Base-by-base conservation (phyloP, 2,329 filamentous ascomycete species). In the Aschersonia sp. region DNA sequence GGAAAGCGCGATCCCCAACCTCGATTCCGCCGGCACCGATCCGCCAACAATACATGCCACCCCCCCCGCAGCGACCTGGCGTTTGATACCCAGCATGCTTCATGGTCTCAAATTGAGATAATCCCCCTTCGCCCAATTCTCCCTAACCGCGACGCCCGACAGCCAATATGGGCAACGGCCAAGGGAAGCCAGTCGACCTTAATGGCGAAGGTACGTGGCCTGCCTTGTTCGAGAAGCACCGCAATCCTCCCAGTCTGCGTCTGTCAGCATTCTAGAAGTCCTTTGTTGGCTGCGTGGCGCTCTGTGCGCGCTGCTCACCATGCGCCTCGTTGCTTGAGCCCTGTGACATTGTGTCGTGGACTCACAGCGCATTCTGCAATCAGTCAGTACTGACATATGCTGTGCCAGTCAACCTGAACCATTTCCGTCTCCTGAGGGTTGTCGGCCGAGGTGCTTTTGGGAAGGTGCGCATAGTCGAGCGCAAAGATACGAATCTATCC, bases 381-480 rank as follows among this genome's bases (percentile, higher is more conserved):
- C 6, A 45, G n/a, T 20, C 6, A 45, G n/a, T n/a, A 12, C 49
- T 49, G 30, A 45, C 20, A 12, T 12, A 12, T 1, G 6, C 30
- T 30, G 28, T 38, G 4, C 43, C 58, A 95, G 92, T 95, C 58
- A 97, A 91, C 65, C 82, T 98, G 58, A 96, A 96, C 62, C 92
- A 98, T 68, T 98, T 98, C 67, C 86, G 91, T 55, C 76, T 98
- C 48, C 72, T 97, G 55, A 84, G 92, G 61, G 92, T 98, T 53
- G 92, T 98, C 56, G 92, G 92, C 55, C 94, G 95, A 66, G 92
- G 92, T 59, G 92, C 92, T 49, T 98, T 98, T 72, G 92, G 92
- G 60, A 98, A 98, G 69, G 92, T 98, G 52, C 85, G 92, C 60
- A 98, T 98, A 56, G 92, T 98, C 61, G 92, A 98, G 74, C 81